phyloP scores from a whole-genome alignment of 805 yeast species.

The Saccharomyces paradoxus region DNA sequence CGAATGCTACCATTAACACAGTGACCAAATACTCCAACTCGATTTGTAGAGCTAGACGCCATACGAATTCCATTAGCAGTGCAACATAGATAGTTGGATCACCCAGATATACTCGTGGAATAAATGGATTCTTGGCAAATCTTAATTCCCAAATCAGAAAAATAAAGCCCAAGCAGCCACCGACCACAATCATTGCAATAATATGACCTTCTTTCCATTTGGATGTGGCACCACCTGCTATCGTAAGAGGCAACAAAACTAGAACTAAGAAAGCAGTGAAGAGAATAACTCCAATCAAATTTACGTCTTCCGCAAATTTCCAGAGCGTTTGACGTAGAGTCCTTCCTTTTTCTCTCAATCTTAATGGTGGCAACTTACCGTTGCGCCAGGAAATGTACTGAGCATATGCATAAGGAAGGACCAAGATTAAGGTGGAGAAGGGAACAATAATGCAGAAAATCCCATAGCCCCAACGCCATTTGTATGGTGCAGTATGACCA shows the following conservation, averaged over 20 bases:
- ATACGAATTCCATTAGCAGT: conserved; percentile 41
- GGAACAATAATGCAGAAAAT: conserved; percentile 50
- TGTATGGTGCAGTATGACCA: conserved; percentile 16
- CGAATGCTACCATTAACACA: conserved; percentile 46
- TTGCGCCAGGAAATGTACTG: conserved; percentile 32
- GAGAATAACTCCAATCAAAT: conserved; percentile 48
- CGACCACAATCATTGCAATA: conserved; percentile 54
- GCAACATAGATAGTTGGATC: conserved; percentile 59
- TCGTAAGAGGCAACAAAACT: conserved; percentile 53
- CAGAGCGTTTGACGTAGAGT: conserved; percentile 13
- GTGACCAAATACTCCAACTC: conserved; percentile 45
- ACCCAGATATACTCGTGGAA: conserved; percentile 42
- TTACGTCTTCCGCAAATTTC: conserved; percentile 45
- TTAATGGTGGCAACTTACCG: conserved; percentile 32
- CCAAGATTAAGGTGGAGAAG: conserved; percentile 37
- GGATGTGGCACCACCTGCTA: conserved; percentile 46
- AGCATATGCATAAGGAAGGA: conserved; percentile 37
- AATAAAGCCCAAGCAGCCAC: conserved; percentile 36
- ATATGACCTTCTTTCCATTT: conserved; percentile 46
- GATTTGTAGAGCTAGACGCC: conserved; percentile 33
- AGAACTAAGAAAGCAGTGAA: conserved; percentile 45
- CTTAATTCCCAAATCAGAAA: conserved; percentile 46
- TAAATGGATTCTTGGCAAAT: conserved; percentile 43
- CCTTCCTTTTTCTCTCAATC: conserved; percentile 14
- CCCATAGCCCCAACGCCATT: conserved; percentile 42